A percentile compares a stretch with the other conserved stretches of the same genome.
phyloP scores from a whole-genome alignment of 2,329 filamentous ascomycete species.

The Neofusicoccum parvum region DNA sequence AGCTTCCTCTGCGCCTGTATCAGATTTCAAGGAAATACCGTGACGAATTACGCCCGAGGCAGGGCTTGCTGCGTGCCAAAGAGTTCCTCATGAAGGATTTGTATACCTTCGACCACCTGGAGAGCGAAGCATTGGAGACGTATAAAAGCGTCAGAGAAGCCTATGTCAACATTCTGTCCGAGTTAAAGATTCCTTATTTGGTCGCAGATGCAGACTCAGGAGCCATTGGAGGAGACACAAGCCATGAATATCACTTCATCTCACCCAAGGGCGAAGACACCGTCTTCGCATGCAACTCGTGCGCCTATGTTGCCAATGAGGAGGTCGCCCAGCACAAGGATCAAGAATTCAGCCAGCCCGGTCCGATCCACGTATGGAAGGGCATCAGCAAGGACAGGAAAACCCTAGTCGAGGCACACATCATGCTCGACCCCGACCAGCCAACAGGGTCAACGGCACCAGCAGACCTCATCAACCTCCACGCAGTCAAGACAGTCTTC shows the following conservation, averaged over 20 bases:
- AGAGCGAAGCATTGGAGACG: conserved; percentile 71
- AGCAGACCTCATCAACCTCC: conserved; percentile 51
- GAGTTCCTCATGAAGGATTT: conserved; percentile 99
- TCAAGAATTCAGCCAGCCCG: background rate
- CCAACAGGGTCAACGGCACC: conserved; percentile 24
- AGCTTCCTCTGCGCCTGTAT: conserved; percentile 83
- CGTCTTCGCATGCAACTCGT: conserved; percentile 73
- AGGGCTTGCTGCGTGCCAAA: conserved; percentile 81
- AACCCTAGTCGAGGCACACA: conserved; percentile 64
- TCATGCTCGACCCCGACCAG: conserved; percentile 38
- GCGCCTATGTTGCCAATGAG: conserved; percentile 80
- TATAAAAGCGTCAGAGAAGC: conserved; percentile 74
- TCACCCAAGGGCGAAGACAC: conserved; percentile 82
- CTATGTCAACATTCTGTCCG: conserved; percentile 77
- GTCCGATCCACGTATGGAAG: conserved; percentile 51
- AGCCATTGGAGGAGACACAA: conserved; percentile 91
- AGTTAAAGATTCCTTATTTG: conserved; percentile 79
- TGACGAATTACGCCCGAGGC: conserved; percentile 85
- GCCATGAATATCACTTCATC: conserved; percentile 91
- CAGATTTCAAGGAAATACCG: conserved; percentile 94
- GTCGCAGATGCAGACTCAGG: conserved; percentile 90
- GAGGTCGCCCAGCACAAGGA: conserved; percentile 66
- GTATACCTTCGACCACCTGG: conserved; percentile 84
- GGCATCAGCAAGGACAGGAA: conserved; percentile 69
- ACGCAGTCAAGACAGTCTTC: conserved; percentile 67